phyloP scores from a whole-genome alignment of 495 filamentous ascomycete species.

The Penicillium steckii region DNA sequence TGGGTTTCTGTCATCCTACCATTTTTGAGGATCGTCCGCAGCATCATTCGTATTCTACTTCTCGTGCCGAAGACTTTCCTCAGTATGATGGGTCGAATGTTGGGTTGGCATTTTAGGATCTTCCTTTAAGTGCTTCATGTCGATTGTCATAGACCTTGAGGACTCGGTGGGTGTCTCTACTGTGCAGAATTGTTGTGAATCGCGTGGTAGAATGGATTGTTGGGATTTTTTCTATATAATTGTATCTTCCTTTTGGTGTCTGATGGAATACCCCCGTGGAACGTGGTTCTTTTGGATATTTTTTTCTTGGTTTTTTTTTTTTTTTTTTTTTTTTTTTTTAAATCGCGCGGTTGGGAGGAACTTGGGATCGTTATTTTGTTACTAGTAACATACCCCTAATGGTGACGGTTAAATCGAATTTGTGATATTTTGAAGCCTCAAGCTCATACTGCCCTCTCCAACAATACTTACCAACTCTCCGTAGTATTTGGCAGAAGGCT shows the following conservation, averaged over 20 bases:
- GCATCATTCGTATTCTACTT: not conserved
- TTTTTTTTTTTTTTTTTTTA: not conserved
- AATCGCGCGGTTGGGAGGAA: too few species aligned
- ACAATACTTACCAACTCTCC: too few species aligned
- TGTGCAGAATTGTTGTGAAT: too few species aligned
- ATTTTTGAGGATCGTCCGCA: constrained; percentile 29
- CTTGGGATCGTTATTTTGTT: too few species aligned
- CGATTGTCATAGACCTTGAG: too few species aligned
- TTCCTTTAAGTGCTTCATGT: not conserved
- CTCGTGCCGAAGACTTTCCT: not conserved
- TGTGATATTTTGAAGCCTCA: too few species aligned
- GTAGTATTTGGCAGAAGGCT: too few species aligned
- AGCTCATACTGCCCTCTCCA: too few species aligned
- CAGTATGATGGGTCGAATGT: not conserved
- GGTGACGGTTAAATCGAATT: too few species aligned
- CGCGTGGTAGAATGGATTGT: not conserved
- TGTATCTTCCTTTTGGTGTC: constrained; percentile 2
- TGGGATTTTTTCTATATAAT: not conserved
- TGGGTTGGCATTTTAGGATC: not conserved
- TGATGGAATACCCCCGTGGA: constrained; percentile 15
- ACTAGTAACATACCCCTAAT: too few species aligned
- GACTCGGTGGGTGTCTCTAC: too few species aligned
- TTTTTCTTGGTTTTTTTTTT: constrained; percentile 2
- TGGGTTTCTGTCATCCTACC: constrained; percentile 21
- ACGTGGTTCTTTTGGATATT: not conserved